Conservation (phyloP, 2,329 filamentous ascomycete species). For the Arthrobotrys pseudoclavata region DNA sequence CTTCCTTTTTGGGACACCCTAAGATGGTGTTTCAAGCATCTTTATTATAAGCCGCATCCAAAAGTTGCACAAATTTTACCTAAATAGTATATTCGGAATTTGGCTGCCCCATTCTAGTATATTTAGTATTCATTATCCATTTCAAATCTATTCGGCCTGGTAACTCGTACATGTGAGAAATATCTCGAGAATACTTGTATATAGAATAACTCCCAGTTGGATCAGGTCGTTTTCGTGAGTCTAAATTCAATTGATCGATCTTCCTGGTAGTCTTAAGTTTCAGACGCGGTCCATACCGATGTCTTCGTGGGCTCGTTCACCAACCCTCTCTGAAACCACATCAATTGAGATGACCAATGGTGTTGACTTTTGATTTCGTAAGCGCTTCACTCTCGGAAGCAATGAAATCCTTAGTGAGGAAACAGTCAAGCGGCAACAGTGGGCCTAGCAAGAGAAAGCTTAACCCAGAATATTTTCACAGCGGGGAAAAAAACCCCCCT, state of each 20-base stretch:
- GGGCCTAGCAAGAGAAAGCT: too few species aligned
- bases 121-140: not conserved
- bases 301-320: not conserved
- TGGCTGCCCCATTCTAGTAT: not conserved
- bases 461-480: too few species aligned
- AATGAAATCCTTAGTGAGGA: too few species aligned
- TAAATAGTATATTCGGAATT: not conserved
- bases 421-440: too few species aligned
- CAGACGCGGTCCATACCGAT: too few species aligned
- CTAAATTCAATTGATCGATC: too few species aligned
- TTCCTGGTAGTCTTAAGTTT: too few species aligned
- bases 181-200: too few species aligned
- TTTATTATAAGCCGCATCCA: slow-evolving; percentile 32
- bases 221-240: too few species aligned
- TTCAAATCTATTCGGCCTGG: not conserved
- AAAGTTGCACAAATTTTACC: slow-evolving; percentile 12
- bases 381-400: not conserved
- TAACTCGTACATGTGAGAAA: not conserved
- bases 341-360: not conserved
- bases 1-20: slow-evolving; percentile 28
- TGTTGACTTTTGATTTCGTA: not conserved
- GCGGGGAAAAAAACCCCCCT: too few species aligned
- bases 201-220: too few species aligned
- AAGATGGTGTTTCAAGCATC: slow-evolving; percentile 10
- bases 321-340: not conserved